These are phyloP conservation scores for Russula vinacea DNA, from an alignment of 768 basidiomycete genomes.

Conservation along the genomic window DNA sequence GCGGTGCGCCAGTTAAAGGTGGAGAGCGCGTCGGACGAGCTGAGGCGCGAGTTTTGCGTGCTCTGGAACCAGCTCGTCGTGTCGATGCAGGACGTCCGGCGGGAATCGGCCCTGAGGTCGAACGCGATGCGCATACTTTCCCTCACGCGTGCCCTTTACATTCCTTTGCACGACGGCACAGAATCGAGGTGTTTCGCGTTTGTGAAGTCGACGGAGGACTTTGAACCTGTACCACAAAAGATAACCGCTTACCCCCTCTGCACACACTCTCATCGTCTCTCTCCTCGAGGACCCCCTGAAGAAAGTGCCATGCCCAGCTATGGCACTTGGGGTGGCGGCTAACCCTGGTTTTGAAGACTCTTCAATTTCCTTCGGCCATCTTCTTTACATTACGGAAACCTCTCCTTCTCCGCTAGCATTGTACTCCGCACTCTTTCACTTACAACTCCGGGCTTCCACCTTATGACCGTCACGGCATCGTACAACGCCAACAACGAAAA, in stretches of 20 bases:
- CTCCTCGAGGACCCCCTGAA: background rate
- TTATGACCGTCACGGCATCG: background rate
- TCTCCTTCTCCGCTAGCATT: background rate
- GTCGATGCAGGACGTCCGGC: background rate
- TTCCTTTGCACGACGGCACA: conserved; percentile 6
- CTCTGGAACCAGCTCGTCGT: conserved; percentile 12
- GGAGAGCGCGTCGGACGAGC: background rate
- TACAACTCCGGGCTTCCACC: background rate
- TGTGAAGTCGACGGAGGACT: background rate
- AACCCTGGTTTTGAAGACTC: background rate
- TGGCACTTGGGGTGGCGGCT: background rate
- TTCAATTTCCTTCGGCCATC: background rate
- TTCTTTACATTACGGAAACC: background rate
- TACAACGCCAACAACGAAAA: background rate
- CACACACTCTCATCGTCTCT: background rate
- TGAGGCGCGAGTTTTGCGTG: conserved; percentile 3
- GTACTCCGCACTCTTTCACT: background rate
- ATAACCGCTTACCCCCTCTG: background rate
- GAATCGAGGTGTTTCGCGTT: background rate
- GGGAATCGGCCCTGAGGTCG: background rate
- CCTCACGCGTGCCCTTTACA: background rate
- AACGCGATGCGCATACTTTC: conserved; percentile 17
- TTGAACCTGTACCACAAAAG: background rate
- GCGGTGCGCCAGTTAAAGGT: background rate
- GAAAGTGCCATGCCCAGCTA: background rate